phyloP scores from a whole-genome alignment of 176 grass and related monocot genomes.

The Carex parvula region DNA sequence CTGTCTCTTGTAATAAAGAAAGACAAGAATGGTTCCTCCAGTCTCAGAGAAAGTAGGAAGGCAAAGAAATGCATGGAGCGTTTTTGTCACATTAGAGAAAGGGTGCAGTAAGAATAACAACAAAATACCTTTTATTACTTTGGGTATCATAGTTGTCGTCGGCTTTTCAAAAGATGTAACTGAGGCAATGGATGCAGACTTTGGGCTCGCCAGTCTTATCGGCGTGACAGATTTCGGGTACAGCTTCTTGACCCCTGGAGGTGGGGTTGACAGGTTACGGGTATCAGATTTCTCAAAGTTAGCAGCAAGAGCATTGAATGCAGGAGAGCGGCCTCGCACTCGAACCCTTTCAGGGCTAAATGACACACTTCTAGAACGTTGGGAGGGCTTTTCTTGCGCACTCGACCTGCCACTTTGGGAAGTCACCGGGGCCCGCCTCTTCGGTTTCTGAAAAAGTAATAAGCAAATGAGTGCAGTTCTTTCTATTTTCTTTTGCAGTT shows the following conservation, averaged over 20 bases:
- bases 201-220: slow-evolving; percentile 49
- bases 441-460: slow-evolving; percentile 54
- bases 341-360: slow-evolving; percentile 83
- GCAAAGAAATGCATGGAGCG: background rate
- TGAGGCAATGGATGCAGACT: slow-evolving; percentile 40
- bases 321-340: slow-evolving; percentile 79
- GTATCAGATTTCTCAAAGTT: slow-evolving; percentile 75
- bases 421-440: slow-evolving; percentile 40
- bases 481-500: slow-evolving; percentile 22
- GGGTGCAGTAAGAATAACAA: background rate
- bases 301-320: slow-evolving; percentile 78
- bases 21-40: background rate
- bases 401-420: slow-evolving; percentile 53
- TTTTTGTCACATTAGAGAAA: background rate
- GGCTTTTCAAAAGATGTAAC: slow-evolving; percentile 44
- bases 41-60: background rate
- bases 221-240: slow-evolving; percentile 67
- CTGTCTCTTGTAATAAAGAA: background rate
- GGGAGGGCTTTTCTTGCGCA: slow-evolving; percentile 59
- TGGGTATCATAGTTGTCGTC: slow-evolving; percentile 35
- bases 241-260: slow-evolving; percentile 70
- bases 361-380: slow-evolving; percentile 81
- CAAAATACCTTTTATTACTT: slow-evolving; percentile 57
- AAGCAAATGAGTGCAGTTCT: slow-evolving; percentile 10
- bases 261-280: slow-evolving; percentile 88